Evolutionary conservation across 2,329 filamentous ascomycete genomes (phyloP).

Genomic region (Stachybotrys echinatus): DNA sequence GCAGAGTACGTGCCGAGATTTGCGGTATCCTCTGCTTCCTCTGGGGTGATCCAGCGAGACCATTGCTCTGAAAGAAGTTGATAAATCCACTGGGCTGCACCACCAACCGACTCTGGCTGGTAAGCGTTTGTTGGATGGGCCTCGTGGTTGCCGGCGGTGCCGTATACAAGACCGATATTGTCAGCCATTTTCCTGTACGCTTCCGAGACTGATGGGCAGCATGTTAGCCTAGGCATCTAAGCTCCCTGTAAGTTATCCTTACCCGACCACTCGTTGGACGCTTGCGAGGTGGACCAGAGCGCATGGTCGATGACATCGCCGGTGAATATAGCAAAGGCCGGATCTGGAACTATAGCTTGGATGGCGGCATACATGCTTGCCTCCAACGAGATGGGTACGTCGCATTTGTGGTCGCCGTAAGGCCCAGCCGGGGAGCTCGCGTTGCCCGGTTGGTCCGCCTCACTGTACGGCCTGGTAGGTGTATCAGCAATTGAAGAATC

Average conservation of each 20-base stretch:
- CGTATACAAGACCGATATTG: constrained; percentile 40
- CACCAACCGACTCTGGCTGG: constrained; percentile 31
- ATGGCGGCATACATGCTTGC: constrained; percentile 51
- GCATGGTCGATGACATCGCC: constrained; percentile 53
- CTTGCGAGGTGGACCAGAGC: constrained; percentile 37
- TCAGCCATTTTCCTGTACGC: constrained; percentile 42
- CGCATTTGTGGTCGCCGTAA: constrained; percentile 49
- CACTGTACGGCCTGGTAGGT: constrained; percentile 34
- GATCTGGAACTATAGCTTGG: constrained; percentile 35
- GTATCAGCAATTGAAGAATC: neutral
- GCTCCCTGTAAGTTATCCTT: constrained; percentile 1
- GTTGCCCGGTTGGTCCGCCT: constrained; percentile 41
- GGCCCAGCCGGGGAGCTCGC: constrained; percentile 43
- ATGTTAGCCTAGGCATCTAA: neutral
- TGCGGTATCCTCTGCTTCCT: constrained; percentile 22
- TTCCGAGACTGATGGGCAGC: constrained; percentile 26
- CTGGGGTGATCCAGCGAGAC: constrained; percentile 38
- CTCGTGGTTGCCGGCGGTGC: constrained; percentile 54
- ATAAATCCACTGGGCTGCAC: constrained; percentile 47
- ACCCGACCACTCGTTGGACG: constrained; percentile 25
- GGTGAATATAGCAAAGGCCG: constrained; percentile 52
- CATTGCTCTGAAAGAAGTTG: constrained; percentile 40
- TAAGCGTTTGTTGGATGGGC: constrained; percentile 47
- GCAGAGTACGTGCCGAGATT: constrained; percentile 46
- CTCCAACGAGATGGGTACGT: constrained; percentile 44